A percentile compares a stretch with the other conserved stretches of the same genome.
Conservation (phyloP, 2,329 filamentous ascomycete genomes). For the Xylariaceae sp. region DNA sequence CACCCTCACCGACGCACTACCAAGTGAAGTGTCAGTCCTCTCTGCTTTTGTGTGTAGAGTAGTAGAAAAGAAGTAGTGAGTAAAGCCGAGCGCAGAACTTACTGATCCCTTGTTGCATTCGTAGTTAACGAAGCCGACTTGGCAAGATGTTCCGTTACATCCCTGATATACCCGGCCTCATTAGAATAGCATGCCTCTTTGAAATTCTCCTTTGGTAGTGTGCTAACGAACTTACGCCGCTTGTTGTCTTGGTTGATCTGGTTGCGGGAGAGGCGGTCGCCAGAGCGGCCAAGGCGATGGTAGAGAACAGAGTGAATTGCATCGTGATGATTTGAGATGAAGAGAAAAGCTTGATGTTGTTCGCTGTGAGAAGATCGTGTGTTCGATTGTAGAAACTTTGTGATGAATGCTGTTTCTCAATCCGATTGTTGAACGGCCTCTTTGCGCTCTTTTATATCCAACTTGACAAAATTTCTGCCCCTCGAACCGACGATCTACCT, state of each 20-base stretch:
- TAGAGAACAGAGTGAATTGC: background rate
- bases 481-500: no score
- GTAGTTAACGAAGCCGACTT: background rate
- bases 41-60: background rate
- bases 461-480: no score
- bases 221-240: background rate
- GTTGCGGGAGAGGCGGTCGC: background rate
- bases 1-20: slow-evolving; percentile 2
- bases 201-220: background rate
- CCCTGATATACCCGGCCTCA: background rate
- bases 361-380: no score
- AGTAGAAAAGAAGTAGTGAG: background rate
- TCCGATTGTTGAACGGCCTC: no score
- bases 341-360: no score
- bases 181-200: background rate
- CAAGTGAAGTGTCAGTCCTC: background rate
- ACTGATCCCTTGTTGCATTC: slow-evolving; percentile 1
- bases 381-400: no score
- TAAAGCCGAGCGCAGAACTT: background rate
- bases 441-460: no score
- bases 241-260: background rate
- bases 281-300: background rate
- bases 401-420: no score
- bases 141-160: slow-evolving; percentile 4
- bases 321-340: background rate